These are phyloP conservation scores for Pythium chondricola DNA, from an alignment of 352 stramenopile species.

Conservation along the genomic window DNA sequence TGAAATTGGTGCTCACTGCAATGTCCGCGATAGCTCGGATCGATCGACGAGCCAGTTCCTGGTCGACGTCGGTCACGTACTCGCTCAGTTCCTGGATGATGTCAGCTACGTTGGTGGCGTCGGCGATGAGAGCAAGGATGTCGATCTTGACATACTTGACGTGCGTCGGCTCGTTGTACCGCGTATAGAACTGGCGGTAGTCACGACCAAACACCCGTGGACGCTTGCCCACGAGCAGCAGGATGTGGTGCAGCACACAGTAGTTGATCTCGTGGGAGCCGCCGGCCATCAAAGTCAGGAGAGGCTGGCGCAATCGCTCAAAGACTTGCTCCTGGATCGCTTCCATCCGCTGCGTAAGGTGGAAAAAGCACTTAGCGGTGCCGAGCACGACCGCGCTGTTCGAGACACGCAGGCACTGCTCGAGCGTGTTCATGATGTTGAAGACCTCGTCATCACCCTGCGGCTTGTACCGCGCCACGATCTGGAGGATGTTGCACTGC, in stretches of 20 bases:
- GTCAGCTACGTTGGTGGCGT: slow-evolving; percentile 91
- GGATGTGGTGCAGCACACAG: slow-evolving; percentile 95
- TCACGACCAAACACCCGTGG: slow-evolving; percentile 96
- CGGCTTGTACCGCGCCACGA: slow-evolving; percentile 93
- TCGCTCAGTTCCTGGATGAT: slow-evolving; percentile 97
- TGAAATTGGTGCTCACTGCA: slow-evolving; percentile 79
- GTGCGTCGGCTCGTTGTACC: slow-evolving; percentile 97
- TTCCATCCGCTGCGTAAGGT: slow-evolving; percentile 92
- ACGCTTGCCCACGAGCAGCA: slow-evolving; percentile 92
- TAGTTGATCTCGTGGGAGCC: slow-evolving; percentile 92
- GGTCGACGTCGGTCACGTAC: slow-evolving; percentile 94
- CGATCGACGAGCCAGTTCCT: slow-evolving; percentile 87
- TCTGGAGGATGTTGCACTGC: slow-evolving; percentile 94
- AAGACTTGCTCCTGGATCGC: slow-evolving; percentile 86
- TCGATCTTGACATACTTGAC: slow-evolving; percentile 98
- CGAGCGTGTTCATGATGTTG: slow-evolving; percentile 97
- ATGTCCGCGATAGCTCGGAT: slow-evolving; percentile 94
- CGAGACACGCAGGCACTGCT: slow-evolving; percentile 93
- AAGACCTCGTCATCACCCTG: slow-evolving; percentile 94
- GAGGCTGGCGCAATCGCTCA: slow-evolving; percentile 90
- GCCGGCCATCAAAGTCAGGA: slow-evolving; percentile 97
- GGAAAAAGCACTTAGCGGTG: slow-evolving; percentile 97
- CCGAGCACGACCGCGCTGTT: slow-evolving; percentile 96
- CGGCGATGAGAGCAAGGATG: slow-evolving; percentile 93
- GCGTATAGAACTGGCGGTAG: slow-evolving; percentile 97